These are phyloP conservation scores for Usnea hakonensis DNA, from an alignment of 495 filamentous ascomycete genomes.

Conservation along the genomic window DNA sequence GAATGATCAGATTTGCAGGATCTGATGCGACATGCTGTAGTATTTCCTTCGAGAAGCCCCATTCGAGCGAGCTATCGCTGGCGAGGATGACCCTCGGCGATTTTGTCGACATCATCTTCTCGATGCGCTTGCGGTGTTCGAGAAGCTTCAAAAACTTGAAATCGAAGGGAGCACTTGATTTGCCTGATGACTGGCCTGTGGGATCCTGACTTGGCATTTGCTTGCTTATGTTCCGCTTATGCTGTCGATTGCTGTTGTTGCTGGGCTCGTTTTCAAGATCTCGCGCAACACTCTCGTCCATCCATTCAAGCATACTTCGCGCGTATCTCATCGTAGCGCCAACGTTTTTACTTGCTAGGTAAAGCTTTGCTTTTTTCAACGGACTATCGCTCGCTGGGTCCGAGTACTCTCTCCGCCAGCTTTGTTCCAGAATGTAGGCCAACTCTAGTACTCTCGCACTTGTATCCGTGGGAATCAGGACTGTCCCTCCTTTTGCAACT, in stretches of 20 bases:
- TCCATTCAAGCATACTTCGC: slow-evolving; percentile 97
- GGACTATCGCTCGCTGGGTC: slow-evolving; percentile 40
- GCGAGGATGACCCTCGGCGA: slow-evolving; percentile 76
- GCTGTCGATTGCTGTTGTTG: slow-evolving; percentile 40
- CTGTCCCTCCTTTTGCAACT: slow-evolving; percentile 76
- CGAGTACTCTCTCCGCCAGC: slow-evolving; percentile 68
- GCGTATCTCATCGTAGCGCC: slow-evolving; percentile 79
- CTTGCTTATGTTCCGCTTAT: slow-evolving; percentile 34
- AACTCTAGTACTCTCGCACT: slow-evolving; percentile 91
- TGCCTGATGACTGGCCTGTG: slow-evolving; percentile 31
- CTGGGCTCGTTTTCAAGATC: slow-evolving; percentile 74
- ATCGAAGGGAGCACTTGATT: slow-evolving; percentile 70
- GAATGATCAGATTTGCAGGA: slow-evolving; percentile 68
- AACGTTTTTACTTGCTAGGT: slow-evolving; percentile 73
- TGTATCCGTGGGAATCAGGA: slow-evolving; percentile 90
- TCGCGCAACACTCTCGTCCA: slow-evolving; percentile 85
- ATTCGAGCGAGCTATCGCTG: slow-evolving; percentile 81
- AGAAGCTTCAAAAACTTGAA: slow-evolving; percentile 79
- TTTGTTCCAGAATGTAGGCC: slow-evolving; percentile 83
- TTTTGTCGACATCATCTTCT: slow-evolving; percentile 46
- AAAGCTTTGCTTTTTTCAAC: slow-evolving; percentile 63
- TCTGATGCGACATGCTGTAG: slow-evolving; percentile 66
- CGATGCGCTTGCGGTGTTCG: slow-evolving; percentile 65
- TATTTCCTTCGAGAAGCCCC: slow-evolving; percentile 90
- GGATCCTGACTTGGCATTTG: slow-evolving; percentile 30